Evolutionary conservation across 2,329 filamentous ascomycete genomes (phyloP), one percentile per base, ranked within the genome.

Genomic region (Colletotrichum agaves): DNA sequence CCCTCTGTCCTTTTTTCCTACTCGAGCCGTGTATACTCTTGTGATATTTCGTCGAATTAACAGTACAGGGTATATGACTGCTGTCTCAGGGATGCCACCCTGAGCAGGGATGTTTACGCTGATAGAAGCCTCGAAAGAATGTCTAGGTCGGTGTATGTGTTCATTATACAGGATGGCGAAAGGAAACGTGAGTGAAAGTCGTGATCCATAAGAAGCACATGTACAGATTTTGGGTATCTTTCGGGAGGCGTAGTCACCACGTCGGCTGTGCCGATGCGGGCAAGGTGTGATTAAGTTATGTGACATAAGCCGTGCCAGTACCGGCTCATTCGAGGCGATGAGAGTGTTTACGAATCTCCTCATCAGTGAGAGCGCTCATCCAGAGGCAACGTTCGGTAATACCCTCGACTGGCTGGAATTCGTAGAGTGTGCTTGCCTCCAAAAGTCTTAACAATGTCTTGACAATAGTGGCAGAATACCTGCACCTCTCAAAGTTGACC

Each of bases 401-500:
- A 59, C 92, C 91, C 69, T 93, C 91, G 41, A 94, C 88, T 1
- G 92, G 89, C 72, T 89, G 85, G 76, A 95, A 94, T 6, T 82
- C 80, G 76, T 95, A 96, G 63, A 88, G 85, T 21, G 90, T 88
- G 75, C 92, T 94, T 1, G 91, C 90, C 78, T 96, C 93, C 10
- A 96, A 83, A n/a, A 96, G 82, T 21, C 93, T 85, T 44, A 95
- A 81, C 43, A 96, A 81, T 55, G 91, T 93, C 83, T 96, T 96
- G 71, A 95, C 90, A 43, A 94, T 90, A 1, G 87, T 85, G 3
- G 93, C 93, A 27, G 91, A 90, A 35, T 88, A 90, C 68, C 93
- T 90, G 73, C 91, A 93, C 65, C 91, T 87, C 80, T 95, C 92
- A 79, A 96, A 96, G 77, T 96, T 96, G 73, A 96, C 87, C 49